These are phyloP conservation scores for Sporothrix luriei DNA, from an alignment of 2,329 filamentous ascomycete species.

Conservation along the genomic window DNA sequence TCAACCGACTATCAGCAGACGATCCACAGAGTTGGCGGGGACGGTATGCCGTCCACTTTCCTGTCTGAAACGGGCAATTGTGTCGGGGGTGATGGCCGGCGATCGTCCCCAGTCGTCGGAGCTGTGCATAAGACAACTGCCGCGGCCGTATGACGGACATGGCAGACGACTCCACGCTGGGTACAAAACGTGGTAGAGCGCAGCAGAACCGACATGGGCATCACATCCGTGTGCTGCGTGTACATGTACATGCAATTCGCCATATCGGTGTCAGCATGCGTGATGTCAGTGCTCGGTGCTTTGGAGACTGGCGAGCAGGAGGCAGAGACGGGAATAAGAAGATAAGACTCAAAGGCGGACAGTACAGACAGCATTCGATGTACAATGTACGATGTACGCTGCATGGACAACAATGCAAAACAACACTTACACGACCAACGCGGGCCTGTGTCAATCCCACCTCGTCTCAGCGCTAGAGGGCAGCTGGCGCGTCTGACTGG, in stretches of 20 bases:
- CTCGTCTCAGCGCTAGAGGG: no score
- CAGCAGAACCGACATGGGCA: no score
- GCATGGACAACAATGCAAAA: no score
- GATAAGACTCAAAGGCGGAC: background rate
- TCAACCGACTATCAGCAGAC: no score
- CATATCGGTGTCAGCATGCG: background rate
- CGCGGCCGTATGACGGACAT: background rate
- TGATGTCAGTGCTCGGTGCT: background rate
- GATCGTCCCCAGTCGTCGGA: no score
- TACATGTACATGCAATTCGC: background rate
- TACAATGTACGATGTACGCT: no score
- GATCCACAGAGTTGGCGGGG: no score
- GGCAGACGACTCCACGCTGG: no score
- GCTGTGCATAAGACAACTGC: background rate
- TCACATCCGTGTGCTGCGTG: background rate
- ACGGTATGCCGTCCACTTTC: background rate
- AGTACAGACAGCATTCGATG: no score
- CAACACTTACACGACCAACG: no score
- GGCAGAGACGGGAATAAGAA: background rate
- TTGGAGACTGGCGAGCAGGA: background rate
- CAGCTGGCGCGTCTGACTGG: constrained; percentile 1
- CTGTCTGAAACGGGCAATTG: background rate
- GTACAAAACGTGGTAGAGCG: no score
- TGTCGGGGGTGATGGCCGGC: background rate
- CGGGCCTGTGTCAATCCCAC: no score